Evolutionary conservation across 345 rosid genomes (phyloP).

Genomic region (Xanthoceras sorbifolium): DNA sequence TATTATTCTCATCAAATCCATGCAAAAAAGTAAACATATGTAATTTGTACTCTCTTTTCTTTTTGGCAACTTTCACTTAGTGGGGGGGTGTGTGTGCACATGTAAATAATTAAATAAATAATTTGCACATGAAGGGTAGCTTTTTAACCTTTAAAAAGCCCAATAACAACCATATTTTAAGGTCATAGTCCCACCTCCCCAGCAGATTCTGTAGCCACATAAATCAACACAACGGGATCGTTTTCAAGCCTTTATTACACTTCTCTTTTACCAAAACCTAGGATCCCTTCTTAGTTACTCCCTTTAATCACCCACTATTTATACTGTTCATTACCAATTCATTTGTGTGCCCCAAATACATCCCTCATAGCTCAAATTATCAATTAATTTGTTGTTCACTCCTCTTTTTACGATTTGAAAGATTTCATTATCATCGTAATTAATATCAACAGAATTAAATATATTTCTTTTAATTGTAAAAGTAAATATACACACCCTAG

Average conservation of each 20-base stretch:
- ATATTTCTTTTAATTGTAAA: too few relatives aligned
- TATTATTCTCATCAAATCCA: neutral
- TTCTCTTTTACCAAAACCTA: constrained; percentile 17
- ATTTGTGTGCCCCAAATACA: too few relatives aligned
- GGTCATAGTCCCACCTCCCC: constrained; percentile 4
- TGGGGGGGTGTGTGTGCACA: neutral
- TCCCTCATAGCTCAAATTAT: too few relatives aligned
- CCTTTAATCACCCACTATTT: neutral
- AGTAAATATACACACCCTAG: too few relatives aligned
- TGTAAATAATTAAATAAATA: neutral
- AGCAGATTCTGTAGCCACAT: constrained; percentile 14
- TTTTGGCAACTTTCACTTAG: neutral
- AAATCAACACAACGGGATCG: neutral
- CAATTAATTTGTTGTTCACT: too few relatives aligned
- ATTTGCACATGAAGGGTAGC: neutral
- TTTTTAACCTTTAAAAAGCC: constrained; percentile 11
- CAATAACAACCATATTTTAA: neutral
- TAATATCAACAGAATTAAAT: too few relatives aligned
- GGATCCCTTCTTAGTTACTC: constrained; percentile 16
- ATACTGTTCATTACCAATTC: neutral
- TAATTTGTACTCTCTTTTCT: constrained; percentile 3
- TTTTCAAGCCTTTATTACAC: neutral
- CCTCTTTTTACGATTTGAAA: too few relatives aligned
- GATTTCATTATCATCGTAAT: too few relatives aligned
- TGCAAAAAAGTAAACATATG: constrained; percentile 13